Evolutionary conservation across 2,329 filamentous ascomycete species (phyloP).

Genomic region (Ophiostoma sp.): DNA sequence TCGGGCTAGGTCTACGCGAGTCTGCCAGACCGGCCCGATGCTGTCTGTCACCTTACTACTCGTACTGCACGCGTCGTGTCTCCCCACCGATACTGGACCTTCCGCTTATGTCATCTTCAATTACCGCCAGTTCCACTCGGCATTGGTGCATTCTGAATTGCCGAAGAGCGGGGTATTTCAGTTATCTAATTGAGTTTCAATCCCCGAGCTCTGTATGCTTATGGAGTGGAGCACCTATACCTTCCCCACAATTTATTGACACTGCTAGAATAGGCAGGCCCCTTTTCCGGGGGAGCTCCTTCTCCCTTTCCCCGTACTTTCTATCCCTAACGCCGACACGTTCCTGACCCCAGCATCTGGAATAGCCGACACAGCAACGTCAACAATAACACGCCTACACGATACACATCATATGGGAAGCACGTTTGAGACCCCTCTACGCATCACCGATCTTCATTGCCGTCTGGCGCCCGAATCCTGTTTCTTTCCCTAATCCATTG

Average conservation of each 20-base stretch:
- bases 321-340: background rate
- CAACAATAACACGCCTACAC: background rate
- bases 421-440: background rate
- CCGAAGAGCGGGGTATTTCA: constrained; percentile 1
- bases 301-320: constrained; percentile 9
- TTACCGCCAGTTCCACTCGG: background rate
- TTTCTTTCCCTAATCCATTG: background rate
- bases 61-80: background rate
- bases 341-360: background rate
- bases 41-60: background rate
- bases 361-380: constrained; percentile 3
- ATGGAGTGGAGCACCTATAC: background rate
- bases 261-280: background rate
- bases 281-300: background rate
- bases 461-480: background rate
- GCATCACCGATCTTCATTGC: background rate
- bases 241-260: background rate
- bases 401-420: background rate
- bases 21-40: background rate
- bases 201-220: background rate
- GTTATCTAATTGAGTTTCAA: background rate
- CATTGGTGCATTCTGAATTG: constrained; percentile 3
- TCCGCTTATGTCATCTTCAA: background rate
- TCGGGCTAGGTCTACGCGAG: background rate
- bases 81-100: background rate